A percentile compares a stretch with the other conserved stretches of the same genome.
phyloP scores from a whole-genome alignment of 208 protist species.

The Leishmania lainsoni region DNA sequence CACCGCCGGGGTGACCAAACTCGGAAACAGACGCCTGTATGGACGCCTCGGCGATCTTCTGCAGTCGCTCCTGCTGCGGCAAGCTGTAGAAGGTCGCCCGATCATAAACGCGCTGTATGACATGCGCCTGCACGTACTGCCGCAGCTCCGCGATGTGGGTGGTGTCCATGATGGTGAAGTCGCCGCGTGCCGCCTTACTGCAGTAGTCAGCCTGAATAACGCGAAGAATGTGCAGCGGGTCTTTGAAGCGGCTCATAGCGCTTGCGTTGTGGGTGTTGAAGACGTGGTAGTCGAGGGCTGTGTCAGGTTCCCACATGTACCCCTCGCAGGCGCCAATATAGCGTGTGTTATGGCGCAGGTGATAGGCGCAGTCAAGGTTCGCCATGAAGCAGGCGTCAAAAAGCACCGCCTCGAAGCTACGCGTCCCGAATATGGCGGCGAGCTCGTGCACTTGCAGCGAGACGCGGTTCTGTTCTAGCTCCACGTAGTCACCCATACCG shows the following conservation, averaged over 20 bases:
- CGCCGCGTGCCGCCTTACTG: slow-evolving; percentile 56
- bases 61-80: slow-evolving; percentile 59
- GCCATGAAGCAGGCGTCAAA: slow-evolving; percentile 92
- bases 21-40: slow-evolving; percentile 27
- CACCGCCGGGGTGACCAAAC: slow-evolving; percentile 40
- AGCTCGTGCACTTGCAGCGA: slow-evolving; percentile 81
- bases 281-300: slow-evolving; percentile 74
- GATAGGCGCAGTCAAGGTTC: slow-evolving; percentile 84
- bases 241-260: slow-evolving; percentile 66
- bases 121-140: slow-evolving; percentile 59
- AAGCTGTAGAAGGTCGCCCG: slow-evolving; percentile 72
- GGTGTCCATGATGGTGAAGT: slow-evolving; percentile 81
- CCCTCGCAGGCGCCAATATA: slow-evolving; percentile 86
- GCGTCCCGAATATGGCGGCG: slow-evolving; percentile 56
- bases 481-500: slow-evolving; percentile 89
- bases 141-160: slow-evolving; percentile 68
- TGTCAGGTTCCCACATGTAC: slow-evolving; percentile 88
- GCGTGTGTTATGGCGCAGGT: slow-evolving; percentile 80
- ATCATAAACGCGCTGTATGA: slow-evolving; percentile 82
- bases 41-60: slow-evolving; percentile 47
- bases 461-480: slow-evolving; percentile 64
- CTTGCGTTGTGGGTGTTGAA: slow-evolving; percentile 84
- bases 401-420: slow-evolving; percentile 79
- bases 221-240: slow-evolving; percentile 65
- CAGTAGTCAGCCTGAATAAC: slow-evolving; percentile 79